phyloP scores from a whole-genome alignment of 176 grass and related monocot species.

The Rhynchospora pubera region DNA sequence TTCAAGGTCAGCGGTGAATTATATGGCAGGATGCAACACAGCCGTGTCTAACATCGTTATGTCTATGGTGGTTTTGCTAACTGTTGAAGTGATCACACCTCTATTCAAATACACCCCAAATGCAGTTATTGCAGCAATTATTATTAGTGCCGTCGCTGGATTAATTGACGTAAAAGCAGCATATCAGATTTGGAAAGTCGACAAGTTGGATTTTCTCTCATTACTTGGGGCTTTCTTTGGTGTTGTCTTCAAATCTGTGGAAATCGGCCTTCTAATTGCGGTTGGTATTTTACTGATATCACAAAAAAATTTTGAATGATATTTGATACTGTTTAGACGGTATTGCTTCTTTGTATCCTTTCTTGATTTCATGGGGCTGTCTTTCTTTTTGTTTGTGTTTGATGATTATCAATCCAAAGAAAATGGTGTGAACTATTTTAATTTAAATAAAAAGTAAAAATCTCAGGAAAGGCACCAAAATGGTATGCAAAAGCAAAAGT shows the following conservation, averaged over 20 bases:
- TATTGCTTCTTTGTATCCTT: not conserved
- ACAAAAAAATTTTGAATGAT: not conserved
- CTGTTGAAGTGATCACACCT: conserved; percentile 70
- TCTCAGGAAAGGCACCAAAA: not conserved
- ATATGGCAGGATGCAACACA: conserved; percentile 80
- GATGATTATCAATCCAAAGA: not conserved
- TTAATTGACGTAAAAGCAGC: conserved; percentile 61
- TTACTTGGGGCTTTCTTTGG: conserved; percentile 79
- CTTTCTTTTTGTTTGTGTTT: not conserved
- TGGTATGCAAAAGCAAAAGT: not conserved
- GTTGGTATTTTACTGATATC: conserved; percentile 26
- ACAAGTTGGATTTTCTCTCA: conserved; percentile 80
- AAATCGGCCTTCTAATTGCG: conserved; percentile 78
- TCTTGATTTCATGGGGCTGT: not conserved
- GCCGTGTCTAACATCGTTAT: conserved; percentile 81
- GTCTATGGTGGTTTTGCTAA: conserved; percentile 72
- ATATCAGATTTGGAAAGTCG: conserved; percentile 87
- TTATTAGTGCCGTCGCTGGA: conserved; percentile 67
- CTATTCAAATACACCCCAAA: conserved; percentile 95
- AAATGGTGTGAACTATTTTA: not conserved
- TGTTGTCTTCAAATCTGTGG: conserved; percentile 75
- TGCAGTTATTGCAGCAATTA: conserved; percentile 79
- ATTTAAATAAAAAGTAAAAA: not conserved
- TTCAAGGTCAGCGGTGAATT: conserved; percentile 92
- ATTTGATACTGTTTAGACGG: not conserved